These are phyloP conservation scores for Mrakia gelida DNA, from an alignment of 768 basidiomycete species.

Conservation along the genomic window DNA sequence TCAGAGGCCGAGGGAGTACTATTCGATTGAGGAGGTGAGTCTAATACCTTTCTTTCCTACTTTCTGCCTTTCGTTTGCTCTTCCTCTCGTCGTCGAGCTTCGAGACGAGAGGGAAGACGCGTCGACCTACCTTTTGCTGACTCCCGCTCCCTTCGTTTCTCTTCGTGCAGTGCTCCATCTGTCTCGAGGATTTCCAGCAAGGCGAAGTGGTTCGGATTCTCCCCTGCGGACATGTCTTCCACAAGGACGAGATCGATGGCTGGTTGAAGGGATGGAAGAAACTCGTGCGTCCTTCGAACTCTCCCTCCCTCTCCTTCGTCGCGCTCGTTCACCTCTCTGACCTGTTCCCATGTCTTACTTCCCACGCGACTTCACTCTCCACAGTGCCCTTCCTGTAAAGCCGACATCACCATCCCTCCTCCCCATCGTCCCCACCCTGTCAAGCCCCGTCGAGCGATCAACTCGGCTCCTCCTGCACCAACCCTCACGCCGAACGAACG, in stretches of 20 bases:
- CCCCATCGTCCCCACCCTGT: background rate
- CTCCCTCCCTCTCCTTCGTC: constrained; percentile 9
- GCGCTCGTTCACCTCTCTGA: background rate
- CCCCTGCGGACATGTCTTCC: constrained; percentile 93
- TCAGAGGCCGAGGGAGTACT: constrained; percentile 14
- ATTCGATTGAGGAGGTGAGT: constrained; percentile 12
- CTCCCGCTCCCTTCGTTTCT: background rate
- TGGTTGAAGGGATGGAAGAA: constrained; percentile 93
- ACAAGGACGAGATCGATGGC: constrained; percentile 80
- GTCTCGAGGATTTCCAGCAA: constrained; percentile 75
- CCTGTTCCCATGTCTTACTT: too few relatives aligned
- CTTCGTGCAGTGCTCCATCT: constrained; percentile 76
- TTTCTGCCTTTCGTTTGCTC: background rate
- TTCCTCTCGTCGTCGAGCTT: background rate
- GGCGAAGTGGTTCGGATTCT: constrained; percentile 87
- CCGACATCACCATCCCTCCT: constrained; percentile 67
- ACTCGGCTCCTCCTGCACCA: background rate
- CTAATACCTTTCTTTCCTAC: background rate
- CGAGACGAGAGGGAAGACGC: constrained; percentile 52
- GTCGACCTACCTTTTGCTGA: constrained; percentile 62
- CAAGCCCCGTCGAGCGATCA: background rate
- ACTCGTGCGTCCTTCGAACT: constrained; percentile 57
- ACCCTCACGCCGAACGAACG: background rate
- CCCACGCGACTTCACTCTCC: constrained; percentile 26
- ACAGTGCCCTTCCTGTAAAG: constrained; percentile 88